Conservation (phyloP, 2,329 filamentous ascomycete species). For the Epichloe aotearoae region DNA sequence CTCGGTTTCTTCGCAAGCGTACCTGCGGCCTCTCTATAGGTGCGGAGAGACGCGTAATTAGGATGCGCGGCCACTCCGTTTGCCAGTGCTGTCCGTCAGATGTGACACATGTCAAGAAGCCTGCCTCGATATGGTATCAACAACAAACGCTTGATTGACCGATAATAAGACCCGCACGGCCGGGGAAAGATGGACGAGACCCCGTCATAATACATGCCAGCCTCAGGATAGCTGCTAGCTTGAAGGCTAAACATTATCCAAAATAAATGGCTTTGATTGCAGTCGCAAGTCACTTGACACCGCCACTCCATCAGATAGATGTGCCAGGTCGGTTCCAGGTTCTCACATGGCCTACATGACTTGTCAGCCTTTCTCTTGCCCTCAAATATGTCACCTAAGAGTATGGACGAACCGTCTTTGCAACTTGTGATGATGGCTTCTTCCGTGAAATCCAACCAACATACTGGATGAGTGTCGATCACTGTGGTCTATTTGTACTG, state of each 20-base stretch:
- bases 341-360: conserved; percentile 51
- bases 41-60: too few relatives aligned
- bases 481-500: conserved; percentile 49
- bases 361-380: conserved; percentile 8
- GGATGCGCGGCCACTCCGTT: too few relatives aligned
- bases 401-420: conserved; percentile 57
- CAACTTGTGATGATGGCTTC: conserved; percentile 88
- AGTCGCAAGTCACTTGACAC: neutral
- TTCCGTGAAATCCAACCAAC: conserved; percentile 88
- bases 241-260: neutral
- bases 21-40: too few relatives aligned
- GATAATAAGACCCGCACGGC: too few relatives aligned
- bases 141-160: neutral
- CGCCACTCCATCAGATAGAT: neutral
- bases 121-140: neutral
- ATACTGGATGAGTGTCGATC: conserved; percentile 75
- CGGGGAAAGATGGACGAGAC: neutral
- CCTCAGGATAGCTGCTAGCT: neutral
- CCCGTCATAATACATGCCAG: neutral
- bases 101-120: neutral
- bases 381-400: too few relatives aligned
- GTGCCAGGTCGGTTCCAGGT: conserved; percentile 54
- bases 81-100: too few relatives aligned
- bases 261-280: neutral
- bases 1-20: neutral